Percentiles rank a stretch among this genome's conserved stretches.
Conservation (phyloP, 345 rosid genomes). For the Fremontodendron californicum region DNA sequence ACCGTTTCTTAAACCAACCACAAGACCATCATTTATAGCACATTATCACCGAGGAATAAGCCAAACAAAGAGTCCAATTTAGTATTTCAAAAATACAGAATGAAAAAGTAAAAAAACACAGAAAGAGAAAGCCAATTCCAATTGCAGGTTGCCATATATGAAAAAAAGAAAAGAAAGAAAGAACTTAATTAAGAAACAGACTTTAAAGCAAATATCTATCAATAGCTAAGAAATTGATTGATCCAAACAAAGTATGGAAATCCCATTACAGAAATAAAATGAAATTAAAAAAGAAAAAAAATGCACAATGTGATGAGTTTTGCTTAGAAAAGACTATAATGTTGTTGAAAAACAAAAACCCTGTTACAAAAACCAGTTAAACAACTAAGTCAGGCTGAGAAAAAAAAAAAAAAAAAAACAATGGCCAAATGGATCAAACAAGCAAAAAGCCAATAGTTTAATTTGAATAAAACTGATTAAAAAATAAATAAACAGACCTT, state of each 20-base stretch:
- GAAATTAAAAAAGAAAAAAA: no score
- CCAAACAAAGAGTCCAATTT: neutral
- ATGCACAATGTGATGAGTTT: neutral
- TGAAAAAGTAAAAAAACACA: neutral
- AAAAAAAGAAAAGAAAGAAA: neutral
- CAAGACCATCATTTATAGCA: neutral
- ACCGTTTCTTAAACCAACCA: neutral
- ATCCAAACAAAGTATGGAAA: neutral
- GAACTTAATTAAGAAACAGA: neutral
- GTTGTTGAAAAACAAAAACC: slow-evolving; percentile 8
- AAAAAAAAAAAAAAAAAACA: neutral
- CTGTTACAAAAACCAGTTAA: neutral
- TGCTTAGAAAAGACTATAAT: neutral
- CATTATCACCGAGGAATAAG: neutral
- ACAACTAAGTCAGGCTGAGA: neutral
- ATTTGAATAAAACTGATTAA: neutral
- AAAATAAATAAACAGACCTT: slow-evolving; percentile 44
- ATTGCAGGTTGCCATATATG: neutral
- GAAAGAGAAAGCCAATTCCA: neutral
- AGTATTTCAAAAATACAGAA: neutral
- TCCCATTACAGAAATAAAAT: no score
- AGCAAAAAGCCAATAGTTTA: neutral
- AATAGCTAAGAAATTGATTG: neutral
- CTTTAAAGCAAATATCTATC: neutral
- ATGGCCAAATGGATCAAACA: slow-evolving; percentile 18